Conservation (phyloP, 805 yeast species). For the Starmerella apicola region DNA sequence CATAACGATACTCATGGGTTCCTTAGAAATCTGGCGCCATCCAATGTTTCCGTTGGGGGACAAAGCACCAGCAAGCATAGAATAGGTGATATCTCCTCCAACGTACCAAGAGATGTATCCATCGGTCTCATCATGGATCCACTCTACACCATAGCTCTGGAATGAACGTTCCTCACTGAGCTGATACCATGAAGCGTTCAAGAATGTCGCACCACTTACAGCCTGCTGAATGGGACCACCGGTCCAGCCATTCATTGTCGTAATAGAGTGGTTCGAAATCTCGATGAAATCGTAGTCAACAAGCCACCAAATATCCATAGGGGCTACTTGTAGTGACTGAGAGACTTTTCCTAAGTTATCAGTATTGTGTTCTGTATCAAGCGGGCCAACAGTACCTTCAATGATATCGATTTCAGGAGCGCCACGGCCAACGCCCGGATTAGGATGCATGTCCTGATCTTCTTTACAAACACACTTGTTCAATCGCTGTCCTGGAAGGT, state of each 20-base stretch:
- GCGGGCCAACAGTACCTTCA: constrained; percentile 64
- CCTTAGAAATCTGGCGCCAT: constrained; percentile 70
- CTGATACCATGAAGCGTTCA: constrained; percentile 77
- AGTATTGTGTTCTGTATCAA: constrained; percentile 27
- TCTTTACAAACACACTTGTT: constrained; percentile 56
- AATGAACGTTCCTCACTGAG: constrained; percentile 36
- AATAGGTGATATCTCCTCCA: constrained; percentile 66
- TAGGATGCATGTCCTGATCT: constrained; percentile 74
- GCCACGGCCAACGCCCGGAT: constrained; percentile 77
- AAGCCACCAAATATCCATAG: constrained; percentile 85
- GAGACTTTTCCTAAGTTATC: constrained; percentile 41
- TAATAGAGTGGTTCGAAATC: constrained; percentile 52
- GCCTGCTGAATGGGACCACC: constrained; percentile 97
- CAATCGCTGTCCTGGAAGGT: constrained; percentile 72
- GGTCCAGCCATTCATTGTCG: constrained; percentile 73
- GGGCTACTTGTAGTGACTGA: constrained; percentile 87
- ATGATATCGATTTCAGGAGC: constrained; percentile 91
- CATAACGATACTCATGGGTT: constrained; percentile 82
- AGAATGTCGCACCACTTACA: constrained; percentile 64
- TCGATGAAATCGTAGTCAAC: constrained; percentile 78
- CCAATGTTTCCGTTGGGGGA: constrained; percentile 87
- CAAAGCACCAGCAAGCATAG: constrained; percentile 59
- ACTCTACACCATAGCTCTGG: constrained; percentile 73
- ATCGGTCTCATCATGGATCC: constrained; percentile 37
- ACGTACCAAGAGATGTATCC: constrained; percentile 84